Percentiles rank a stretch among this genome's conserved stretches.
Evolutionary conservation across 1,284 basidiomycete species (phyloP).

Genomic region (Cutaneotrichosporon spelunceum): DNA sequence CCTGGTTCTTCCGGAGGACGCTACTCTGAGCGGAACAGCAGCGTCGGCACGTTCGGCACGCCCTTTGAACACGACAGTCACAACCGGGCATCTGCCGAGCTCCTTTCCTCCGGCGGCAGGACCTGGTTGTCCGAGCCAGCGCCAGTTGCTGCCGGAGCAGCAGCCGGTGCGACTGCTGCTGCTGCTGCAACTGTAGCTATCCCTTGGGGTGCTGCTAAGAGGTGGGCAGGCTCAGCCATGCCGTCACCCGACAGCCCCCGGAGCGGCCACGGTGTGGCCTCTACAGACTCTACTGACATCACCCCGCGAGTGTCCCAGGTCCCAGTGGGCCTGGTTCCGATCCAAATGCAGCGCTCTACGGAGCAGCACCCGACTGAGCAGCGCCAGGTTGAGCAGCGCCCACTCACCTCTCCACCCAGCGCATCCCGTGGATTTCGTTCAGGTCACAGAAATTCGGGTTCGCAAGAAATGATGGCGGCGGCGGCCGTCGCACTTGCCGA

Average conservation of each 20-base stretch:
- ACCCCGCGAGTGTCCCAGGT: not conserved
- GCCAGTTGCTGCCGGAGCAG: not conserved
- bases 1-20: not conserved
- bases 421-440: not conserved
- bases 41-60: conserved; percentile 22
- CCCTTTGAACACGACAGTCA: conserved; percentile 7
- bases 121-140: not conserved
- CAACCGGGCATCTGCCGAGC: not conserved
- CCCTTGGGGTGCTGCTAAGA: not conserved
- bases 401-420: not conserved
- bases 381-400: not conserved
- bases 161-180: not conserved
- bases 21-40: conserved; percentile 16
- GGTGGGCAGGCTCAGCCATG: not conserved
- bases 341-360: not conserved
- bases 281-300: not conserved
- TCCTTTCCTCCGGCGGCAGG: not conserved
- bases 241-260: not conserved
- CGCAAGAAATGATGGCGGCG: conserved; percentile 7
- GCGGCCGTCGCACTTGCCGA: conserved; percentile 5
- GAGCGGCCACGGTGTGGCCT: not conserved
- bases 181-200: not conserved
- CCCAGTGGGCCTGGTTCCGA: conserved; percentile 1
- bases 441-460: not conserved
- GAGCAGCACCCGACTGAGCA: not conserved